Base-by-base conservation (phyloP, 257 asterid species). In the Lycium barbarum region DNA sequence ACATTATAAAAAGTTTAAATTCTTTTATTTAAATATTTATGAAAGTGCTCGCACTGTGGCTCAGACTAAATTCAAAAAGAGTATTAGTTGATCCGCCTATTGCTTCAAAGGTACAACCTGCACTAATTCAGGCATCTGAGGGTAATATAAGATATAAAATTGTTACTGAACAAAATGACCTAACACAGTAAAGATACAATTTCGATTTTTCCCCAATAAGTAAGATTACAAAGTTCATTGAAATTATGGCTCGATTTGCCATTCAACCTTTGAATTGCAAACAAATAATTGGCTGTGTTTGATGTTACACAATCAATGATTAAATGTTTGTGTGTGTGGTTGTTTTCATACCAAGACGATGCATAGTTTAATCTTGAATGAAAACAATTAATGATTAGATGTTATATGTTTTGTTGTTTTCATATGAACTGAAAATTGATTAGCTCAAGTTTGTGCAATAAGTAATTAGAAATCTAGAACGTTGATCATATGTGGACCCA, bases 401-500 rank as follows among this genome's bases (percentile, higher is more conserved):
- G 49, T 36, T 68, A 68, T 40, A 66, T 68, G 26, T 38, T 26
- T 17, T 38, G 78, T 70, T 70, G 45, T 70, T 70, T 70, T 70
- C 54, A 70, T 38, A 38, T 70, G 18, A 70, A 38, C 18, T 70
- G 15, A 70, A 38, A 38, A 70, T 38, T 70, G 54, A 17, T 38
- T 40, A 70, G 79, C 54, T 70, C 38, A 70, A 3, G n/a, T 70
- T 70, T 70, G 79, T 70, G 54, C 54, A 70, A 17, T 17, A 3
- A 26, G 8, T 7, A 70, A 70, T 68, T 68, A 36, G 12, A 40
- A 68, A 68, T 68, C 26, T 68, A 38, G 26, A 68, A 68, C 53
- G 26, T 68, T 68, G 78, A 68, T 38, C 20, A 38, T 68, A 36
- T 36, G 53, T 70, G 78, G 78, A 70, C 53, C 78, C 74, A 35